Evolutionary conservation across 2,329 filamentous ascomycete species (phyloP).

Genomic region (Drechslerella stenobrocha): DNA sequence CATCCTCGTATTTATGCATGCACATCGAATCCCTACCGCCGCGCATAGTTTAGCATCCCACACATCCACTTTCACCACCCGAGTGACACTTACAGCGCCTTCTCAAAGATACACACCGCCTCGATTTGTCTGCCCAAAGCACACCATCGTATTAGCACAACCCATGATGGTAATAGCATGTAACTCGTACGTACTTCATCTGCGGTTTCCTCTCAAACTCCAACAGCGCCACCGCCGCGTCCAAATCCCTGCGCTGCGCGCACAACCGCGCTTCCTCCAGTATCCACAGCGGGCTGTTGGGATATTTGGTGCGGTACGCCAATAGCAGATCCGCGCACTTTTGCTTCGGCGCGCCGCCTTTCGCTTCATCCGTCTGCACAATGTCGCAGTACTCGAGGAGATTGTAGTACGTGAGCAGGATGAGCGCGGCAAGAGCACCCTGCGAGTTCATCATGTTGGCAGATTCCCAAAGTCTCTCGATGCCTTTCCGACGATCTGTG

Average conservation of each 20-base stretch:
- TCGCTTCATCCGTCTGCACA: conserved; percentile 65
- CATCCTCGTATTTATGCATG: conserved; percentile 73
- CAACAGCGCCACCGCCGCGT: conserved; percentile 69
- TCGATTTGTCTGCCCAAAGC: conserved; percentile 66
- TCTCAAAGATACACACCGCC: conserved; percentile 82
- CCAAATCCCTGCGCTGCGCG: conserved; percentile 68
- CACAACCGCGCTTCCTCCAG: conserved; percentile 82
- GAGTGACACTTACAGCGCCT: conserved; percentile 62
- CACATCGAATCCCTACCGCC: conserved; percentile 67
- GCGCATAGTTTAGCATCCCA: conserved; percentile 15
- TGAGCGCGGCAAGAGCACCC: conserved; percentile 82
- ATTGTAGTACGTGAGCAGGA: conserved; percentile 80
- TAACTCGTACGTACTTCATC: conserved; percentile 63
- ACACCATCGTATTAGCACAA: conserved; percentile 4
- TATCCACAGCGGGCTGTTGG: conserved; percentile 80
- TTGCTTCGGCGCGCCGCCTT: conserved; percentile 71
- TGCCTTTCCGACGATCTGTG: conserved; percentile 73
- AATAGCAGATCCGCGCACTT: conserved; percentile 69
- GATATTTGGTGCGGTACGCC: conserved; percentile 76
- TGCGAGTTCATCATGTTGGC: conserved; percentile 85
- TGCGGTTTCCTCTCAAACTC: conserved; percentile 65
- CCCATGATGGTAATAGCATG: conserved; percentile 7
- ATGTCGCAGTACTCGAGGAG: conserved; percentile 87
- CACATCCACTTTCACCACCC: neutral
- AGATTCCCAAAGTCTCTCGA: conserved; percentile 86